Evolutionary conservation across 306 rosid genomes (phyloP), one percentile per base, ranked within the genome.

Genomic region (Cucumis melo): DNA sequence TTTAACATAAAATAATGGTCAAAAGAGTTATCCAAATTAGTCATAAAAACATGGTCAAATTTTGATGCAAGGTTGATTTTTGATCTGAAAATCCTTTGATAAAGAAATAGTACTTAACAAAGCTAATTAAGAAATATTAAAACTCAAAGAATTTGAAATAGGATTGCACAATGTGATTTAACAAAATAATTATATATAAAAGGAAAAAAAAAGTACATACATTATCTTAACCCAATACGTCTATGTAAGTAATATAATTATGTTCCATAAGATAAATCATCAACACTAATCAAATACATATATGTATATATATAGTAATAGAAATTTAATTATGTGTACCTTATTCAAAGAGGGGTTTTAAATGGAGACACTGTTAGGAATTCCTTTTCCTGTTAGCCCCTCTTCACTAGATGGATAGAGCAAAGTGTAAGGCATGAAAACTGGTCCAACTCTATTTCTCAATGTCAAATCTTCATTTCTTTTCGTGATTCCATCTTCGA

Each of bases 341-440:
- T 68, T 10, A 67, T 44, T 38, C 16, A 41, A 39, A 57, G 27
- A 21, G 16, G 53, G 64, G 14, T 20, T 81, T 85, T 78, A 91
- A 48, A 93, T 91, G 21, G 97, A 64, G n/a, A 89, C 86, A 70
- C 98, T 93, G 73, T 93, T 93, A 29, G 96, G 97, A 70, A 93
- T 93, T 66, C 98, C 98, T 87, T 5, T 88, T 54, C 95, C 97
- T 53, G 90, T 85, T 5, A 91, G 62, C 27, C 97, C 98, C 23
- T 80, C 80, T 72, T 80, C 78, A 54, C 97, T 78, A 3, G 87
- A 85, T 51, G 97, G 98, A 82, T 42, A 85, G 8, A 93, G 92
- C 58, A 89, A 81, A 16, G 96, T 89, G 73, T 93, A 93, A 0
- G 97, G 93, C 84, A 91, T 21, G 77, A 86, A 78, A 19, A 89